Base-by-base conservation (phyloP, 768 basidiomycete genomes). In the Naganishia vaughanmartiniae region DNA sequence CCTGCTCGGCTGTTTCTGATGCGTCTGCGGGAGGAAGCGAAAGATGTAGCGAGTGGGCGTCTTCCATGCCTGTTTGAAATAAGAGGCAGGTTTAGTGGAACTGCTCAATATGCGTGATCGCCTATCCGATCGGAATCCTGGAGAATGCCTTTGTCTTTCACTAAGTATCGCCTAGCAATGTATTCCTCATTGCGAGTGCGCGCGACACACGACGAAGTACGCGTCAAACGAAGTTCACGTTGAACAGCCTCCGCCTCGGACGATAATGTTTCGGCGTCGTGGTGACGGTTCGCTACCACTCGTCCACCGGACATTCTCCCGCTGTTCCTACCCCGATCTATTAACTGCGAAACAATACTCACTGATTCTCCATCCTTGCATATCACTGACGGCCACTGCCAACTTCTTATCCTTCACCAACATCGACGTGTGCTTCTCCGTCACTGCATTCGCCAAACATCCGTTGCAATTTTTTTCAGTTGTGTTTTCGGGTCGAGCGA, bases 361-460 rank as follows among this genome's bases (percentile, higher is more conserved):
- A 99, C 95, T 88, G 83, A 98, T 89, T 82, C 96, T 86, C 96
- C 96, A 99, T 76, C 96, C 96, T 82, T 99, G 96, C 95, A 98
- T 98, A 83, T 97, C 94, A 55, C 90, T 89, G 53, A 96, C 86
- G 9, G 87, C 89, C 81, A 88, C 97, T 70, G 81, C 83, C 68
- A 79, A 82, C 73, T 78, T 75, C 70, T 77, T 78, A n/a, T 71
- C 77, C 54, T 76, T 56, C 15, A 74, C 67, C 46, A 80, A 76
- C 46, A 71, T 68, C 24, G 79, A 78, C 53, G 91, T 89, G 78
- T 85, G 86, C 85, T 97, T 99, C 74, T 87, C 86, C 66, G 90
- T 93, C 26, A 88, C 92, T 93, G 53, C 26, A 45, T 45, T 21
- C n/a, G 48, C 24, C 48, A 26, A 42, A 51, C 48, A 51, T n/a